Evolutionary conservation across 2,329 filamentous ascomycete species (phyloP).

Genomic region (Botrytis byssoidea): DNA sequence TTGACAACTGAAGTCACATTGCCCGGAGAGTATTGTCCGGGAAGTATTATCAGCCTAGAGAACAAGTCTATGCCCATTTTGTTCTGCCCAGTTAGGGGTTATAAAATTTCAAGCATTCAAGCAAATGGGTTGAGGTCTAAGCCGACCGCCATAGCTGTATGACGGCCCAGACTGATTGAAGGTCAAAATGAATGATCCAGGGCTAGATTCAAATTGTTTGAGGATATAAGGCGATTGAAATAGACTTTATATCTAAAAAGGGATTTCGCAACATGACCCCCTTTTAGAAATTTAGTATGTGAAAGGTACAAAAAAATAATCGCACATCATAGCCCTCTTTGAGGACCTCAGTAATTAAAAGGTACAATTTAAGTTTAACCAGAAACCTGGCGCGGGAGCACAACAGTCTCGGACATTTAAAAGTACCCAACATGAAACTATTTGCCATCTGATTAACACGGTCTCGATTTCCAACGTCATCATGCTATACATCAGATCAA

Average conservation of each 20-base stretch:
- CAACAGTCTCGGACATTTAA: conserved; percentile 7
- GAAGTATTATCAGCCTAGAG: background rate
- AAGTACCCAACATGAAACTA: conserved; percentile 1
- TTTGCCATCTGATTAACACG: background rate
- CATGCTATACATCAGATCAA: background rate
- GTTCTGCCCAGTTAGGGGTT: too few relatives aligned
- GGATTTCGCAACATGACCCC: background rate
- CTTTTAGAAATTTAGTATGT: background rate
- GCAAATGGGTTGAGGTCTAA: background rate
- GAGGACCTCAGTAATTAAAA: too few relatives aligned
- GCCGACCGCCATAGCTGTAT: background rate
- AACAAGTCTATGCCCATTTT: background rate
- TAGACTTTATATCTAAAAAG: background rate
- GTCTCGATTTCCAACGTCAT: background rate
- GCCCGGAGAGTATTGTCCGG: background rate
- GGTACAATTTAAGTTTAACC: background rate
- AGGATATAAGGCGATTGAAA: background rate
- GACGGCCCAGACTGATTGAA: background rate
- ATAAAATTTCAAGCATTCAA: background rate
- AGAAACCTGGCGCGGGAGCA: background rate
- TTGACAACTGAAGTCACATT: background rate
- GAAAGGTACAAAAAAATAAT: background rate
- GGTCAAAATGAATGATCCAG: background rate
- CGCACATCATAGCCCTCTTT: background rate
- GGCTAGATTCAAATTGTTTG: background rate